Base-by-base conservation (phyloP, 768 basidiomycete genomes). In the Amanita brunnescens region DNA sequence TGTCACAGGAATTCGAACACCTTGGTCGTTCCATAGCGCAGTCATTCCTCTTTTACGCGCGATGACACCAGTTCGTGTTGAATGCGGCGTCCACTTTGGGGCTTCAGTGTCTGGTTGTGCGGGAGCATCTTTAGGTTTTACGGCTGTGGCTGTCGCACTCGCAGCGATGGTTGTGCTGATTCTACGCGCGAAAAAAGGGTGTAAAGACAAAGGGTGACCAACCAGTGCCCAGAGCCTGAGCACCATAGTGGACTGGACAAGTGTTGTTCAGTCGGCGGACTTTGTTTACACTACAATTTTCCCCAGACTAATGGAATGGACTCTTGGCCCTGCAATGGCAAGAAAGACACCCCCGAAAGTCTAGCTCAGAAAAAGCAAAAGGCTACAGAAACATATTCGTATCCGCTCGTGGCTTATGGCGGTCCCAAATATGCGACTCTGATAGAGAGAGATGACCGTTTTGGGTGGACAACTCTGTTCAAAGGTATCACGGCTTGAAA, bases 1-100 rank as follows among this genome's bases (percentile, higher is more conserved):
- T 0, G 96, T 99, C 24, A 96, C 91, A 1, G 96, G 95, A 57
- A 87, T 74, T 44, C 88, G 76, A 32, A 80, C 81, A 21, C 96
- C 96, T 52, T 91, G 85, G 63, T 87, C 79, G 62, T 93, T 89
- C 90, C 91, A 98, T 61, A 98, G 70, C 12, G 80, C 80, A 8
- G 90, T 87, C 96, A 98, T 98, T 40, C 96, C 96, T 51, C 91
- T 82, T 73, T 99, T 99, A 52, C 86, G 79, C 21, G 92, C 95
- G 65, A 99, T 86, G 55, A 96, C 73, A 6, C 96, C 96, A 0
- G 93, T 95, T 52, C 96, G 79, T 56, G 87, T 78, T 6, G 91
- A 92, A 54, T 77, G 73, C 42, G 94, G 83, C 4, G 81, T 81
- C 94, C 94, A 96, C 77, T 23, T 87, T 84, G 9, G 72, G 54